These are phyloP conservation scores for Argentina anserina DNA, from an alignment of 306 rosid genomes.

Conservation along the genomic window DNA sequence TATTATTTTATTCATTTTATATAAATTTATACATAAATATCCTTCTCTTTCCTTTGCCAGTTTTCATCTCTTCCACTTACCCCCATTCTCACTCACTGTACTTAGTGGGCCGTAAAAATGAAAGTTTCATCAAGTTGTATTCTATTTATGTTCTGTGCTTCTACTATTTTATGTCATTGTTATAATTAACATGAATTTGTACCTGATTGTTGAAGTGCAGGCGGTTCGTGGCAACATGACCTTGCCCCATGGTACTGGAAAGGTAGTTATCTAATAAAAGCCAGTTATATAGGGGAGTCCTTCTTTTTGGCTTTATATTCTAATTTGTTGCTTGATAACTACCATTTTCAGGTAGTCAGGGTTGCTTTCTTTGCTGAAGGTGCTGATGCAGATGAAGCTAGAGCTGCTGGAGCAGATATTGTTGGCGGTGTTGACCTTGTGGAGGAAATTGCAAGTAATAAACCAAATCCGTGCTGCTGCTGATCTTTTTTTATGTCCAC, in stretches of 20 bases:
- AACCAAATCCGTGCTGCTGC: conserved; percentile 21
- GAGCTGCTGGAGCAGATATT: conserved; percentile 96
- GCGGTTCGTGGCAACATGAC: conserved; percentile 93
- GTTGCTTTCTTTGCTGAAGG: conserved; percentile 99
- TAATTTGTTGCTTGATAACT: conserved; percentile 33
- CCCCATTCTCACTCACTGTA: background rate
- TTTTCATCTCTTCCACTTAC: background rate
- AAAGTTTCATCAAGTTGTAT: background rate
- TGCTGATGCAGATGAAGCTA: conserved; percentile 93
- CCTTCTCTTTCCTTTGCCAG: background rate
- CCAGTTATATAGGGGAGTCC: background rate
- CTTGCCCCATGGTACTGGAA: conserved; percentile 87
- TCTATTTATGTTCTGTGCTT: background rate
- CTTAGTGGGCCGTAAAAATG: background rate
- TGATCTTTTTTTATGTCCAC: background rate
- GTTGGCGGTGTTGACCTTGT: conserved; percentile 97
- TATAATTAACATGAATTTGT: conserved; percentile 8
- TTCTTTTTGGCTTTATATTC: conserved; percentile 17
- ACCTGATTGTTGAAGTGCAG: conserved; percentile 46
- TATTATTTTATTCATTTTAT: background rate
- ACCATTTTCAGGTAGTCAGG: conserved; percentile 64
- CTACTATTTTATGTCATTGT: background rate
- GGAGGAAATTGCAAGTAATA: conserved; percentile 86
- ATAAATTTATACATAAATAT: background rate
- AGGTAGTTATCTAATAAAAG: conserved; percentile 50